Conservation (phyloP, 2,329 filamentous ascomycete species). For the Arthroderma sp. region DNA sequence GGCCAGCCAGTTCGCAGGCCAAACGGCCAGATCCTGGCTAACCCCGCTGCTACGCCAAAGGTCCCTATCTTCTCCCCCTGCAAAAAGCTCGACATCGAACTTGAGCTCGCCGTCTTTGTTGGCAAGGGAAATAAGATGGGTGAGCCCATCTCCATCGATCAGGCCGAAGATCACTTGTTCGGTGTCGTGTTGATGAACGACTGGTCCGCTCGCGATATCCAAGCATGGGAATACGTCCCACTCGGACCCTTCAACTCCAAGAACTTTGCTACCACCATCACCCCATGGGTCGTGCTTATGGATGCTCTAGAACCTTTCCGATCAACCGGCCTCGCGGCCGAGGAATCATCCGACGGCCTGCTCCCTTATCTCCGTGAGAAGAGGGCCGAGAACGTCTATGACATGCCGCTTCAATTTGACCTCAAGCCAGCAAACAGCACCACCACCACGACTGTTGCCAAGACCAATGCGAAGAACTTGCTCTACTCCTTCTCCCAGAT, state of each 20-base stretch:
- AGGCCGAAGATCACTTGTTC: slow-evolving; percentile 62
- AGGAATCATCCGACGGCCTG: slow-evolving; percentile 40
- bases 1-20: slow-evolving; percentile 63
- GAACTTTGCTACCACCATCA: slow-evolving; percentile 69
- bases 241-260: slow-evolving; percentile 73
- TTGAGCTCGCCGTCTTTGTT: slow-evolving; percentile 68
- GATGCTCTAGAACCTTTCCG: slow-evolving; percentile 63
- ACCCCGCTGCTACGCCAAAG: slow-evolving; percentile 51
- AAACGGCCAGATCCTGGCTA: slow-evolving; percentile 58
- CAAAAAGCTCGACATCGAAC: slow-evolving; percentile 62
- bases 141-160: slow-evolving; percentile 47
- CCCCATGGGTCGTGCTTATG: slow-evolving; percentile 64
- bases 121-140: slow-evolving; percentile 54
- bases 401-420: slow-evolving; percentile 58
- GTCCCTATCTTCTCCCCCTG: slow-evolving; percentile 52
- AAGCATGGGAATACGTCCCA: slow-evolving; percentile 74
- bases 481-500: slow-evolving; percentile 78
- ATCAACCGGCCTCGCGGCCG: slow-evolving; percentile 36
- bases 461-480: slow-evolving; percentile 52
- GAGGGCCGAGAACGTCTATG: slow-evolving; percentile 48
- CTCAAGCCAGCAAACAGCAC: slow-evolving; percentile 34
- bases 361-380: slow-evolving; percentile 55
- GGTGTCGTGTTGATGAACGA: slow-evolving; percentile 76
- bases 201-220: slow-evolving; percentile 74
- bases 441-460: slow-evolving; percentile 45